phyloP scores from a whole-genome alignment of 1,284 basidiomycete species.

The Fistulinella cinereoalba region DNA sequence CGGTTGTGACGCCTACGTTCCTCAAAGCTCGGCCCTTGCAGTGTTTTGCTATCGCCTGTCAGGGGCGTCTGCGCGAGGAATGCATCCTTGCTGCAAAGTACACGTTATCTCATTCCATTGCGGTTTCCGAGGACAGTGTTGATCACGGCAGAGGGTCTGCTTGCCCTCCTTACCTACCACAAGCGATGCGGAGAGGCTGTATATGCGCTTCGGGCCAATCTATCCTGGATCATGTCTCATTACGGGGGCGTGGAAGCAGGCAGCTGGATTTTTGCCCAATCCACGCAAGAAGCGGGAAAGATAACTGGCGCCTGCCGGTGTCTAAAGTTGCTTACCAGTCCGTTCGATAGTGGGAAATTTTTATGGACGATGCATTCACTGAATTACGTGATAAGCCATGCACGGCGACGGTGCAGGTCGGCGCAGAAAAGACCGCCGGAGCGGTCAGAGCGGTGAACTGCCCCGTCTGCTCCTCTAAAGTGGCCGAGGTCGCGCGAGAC shows the following conservation, averaged over 20 bases:
- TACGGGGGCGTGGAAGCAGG: background rate
- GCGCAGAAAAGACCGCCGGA: slow-evolving; percentile 3
- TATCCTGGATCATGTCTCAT: slow-evolving; percentile 16
- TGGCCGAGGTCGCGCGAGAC: slow-evolving; percentile 16
- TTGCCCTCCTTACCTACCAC: slow-evolving; percentile 20
- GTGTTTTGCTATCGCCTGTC: slow-evolving; percentile 16
- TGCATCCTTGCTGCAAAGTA: slow-evolving; percentile 15
- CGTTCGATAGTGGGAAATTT: slow-evolving; percentile 16
- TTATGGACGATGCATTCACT: slow-evolving; percentile 5
- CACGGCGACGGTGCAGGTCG: slow-evolving; percentile 5
- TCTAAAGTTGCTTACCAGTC: background rate
- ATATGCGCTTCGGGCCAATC: slow-evolving; percentile 5
- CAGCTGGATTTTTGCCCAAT: slow-evolving; percentile 13
- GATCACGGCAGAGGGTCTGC: slow-evolving; percentile 16
- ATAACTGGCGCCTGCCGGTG: slow-evolving; percentile 1
- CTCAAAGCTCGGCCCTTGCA: slow-evolving; percentile 10
- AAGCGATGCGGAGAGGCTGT: slow-evolving; percentile 10
- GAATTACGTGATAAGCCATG: slow-evolving; percentile 16
- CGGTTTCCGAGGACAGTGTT: slow-evolving; percentile 19
- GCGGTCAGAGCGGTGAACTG: slow-evolving; percentile 7
- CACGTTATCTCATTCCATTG: slow-evolving; percentile 15
- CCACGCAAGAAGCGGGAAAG: too few relatives aligned
- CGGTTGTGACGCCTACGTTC: slow-evolving; percentile 13
- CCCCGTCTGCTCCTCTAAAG: background rate
- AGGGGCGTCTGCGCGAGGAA: slow-evolving; percentile 10